phyloP scores from a whole-genome alignment of 371 early-diverging fungal genomes.

The Mycotypha africana region DNA sequence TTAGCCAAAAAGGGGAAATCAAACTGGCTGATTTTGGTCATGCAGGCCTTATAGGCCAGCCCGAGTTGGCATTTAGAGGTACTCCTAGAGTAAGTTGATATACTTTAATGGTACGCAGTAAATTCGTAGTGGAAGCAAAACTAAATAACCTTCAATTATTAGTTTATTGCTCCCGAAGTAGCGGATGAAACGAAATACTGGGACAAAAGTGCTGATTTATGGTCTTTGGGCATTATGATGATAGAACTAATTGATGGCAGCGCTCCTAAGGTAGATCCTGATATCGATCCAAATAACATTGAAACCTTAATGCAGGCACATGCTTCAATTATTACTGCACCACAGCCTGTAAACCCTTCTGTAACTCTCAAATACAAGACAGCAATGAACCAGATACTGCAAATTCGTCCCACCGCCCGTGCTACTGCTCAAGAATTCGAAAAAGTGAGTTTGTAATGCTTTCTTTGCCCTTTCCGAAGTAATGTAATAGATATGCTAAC shows the following conservation, averaged over 20 bases:
- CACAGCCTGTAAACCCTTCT: too few relatives aligned
- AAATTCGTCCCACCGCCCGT: too few relatives aligned
- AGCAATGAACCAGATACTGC: too few relatives aligned
- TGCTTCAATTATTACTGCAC: too few relatives aligned
- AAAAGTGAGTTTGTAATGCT: too few relatives aligned
- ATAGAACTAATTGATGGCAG: neutral
- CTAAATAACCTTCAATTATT: neutral
- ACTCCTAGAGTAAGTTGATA: neutral
- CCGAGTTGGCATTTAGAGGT: neutral
- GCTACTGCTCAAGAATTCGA: too few relatives aligned
- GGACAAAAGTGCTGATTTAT: constrained; percentile 3
- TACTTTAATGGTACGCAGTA: neutral
- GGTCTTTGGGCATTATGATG: constrained; percentile 1
- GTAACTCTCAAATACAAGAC: too few relatives aligned
- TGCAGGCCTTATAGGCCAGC: neutral
- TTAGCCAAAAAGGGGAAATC: neutral
- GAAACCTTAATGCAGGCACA: neutral
- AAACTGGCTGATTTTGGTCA: constrained; percentile 8
- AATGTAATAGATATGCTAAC: too few relatives aligned
- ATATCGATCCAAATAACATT: too few relatives aligned
- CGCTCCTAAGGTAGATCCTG: too few relatives aligned
- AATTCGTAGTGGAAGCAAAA: too few relatives aligned
- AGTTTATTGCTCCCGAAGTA: constrained; percentile 10
- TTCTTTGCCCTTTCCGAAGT: too few relatives aligned
- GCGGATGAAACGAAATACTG: neutral